phyloP scores from a whole-genome alignment of 768 basidiomycete genomes.

The Gymnopilus junonius region DNA sequence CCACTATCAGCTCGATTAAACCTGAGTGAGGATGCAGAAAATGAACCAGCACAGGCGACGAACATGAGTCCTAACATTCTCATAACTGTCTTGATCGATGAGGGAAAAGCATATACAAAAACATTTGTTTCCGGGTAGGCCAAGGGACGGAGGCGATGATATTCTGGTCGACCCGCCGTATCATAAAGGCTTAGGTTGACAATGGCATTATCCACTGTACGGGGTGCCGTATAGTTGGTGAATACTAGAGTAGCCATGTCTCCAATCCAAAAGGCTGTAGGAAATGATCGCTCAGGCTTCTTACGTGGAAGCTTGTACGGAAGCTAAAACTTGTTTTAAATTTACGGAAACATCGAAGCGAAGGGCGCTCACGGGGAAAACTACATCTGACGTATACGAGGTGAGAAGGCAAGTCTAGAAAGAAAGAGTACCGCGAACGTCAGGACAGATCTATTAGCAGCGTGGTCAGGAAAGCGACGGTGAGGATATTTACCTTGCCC shows the following conservation, averaged over 20 bases:
- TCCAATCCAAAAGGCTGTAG: too few species aligned
- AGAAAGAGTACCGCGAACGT: neutral
- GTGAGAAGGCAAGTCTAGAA: neutral
- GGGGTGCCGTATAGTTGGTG: neutral
- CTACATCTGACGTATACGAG: neutral
- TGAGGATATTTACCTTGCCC: neutral
- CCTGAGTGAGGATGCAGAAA: neutral
- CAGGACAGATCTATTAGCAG: neutral
- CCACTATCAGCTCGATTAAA: neutral
- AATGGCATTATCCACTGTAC: neutral
- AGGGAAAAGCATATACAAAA: slow-evolving; percentile 8
- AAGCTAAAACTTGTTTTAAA: too few species aligned
- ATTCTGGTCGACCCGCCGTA: slow-evolving; percentile 4
- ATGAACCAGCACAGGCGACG: neutral
- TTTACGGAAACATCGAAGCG: neutral
- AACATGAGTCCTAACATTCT: slow-evolving; percentile 1
- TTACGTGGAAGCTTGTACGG: too few species aligned
- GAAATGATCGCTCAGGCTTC: too few species aligned
- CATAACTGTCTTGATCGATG: slow-evolving; percentile 1
- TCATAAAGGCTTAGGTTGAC: neutral
- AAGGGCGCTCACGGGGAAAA: neutral
- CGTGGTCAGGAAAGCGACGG: neutral
- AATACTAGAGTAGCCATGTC: neutral
- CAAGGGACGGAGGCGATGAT: slow-evolving; percentile 4
- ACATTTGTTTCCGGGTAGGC: slow-evolving; percentile 5